phyloP scores from a whole-genome alignment of 108 stramenopile genomes.

The Halocafeteria seosinensis region DNA sequence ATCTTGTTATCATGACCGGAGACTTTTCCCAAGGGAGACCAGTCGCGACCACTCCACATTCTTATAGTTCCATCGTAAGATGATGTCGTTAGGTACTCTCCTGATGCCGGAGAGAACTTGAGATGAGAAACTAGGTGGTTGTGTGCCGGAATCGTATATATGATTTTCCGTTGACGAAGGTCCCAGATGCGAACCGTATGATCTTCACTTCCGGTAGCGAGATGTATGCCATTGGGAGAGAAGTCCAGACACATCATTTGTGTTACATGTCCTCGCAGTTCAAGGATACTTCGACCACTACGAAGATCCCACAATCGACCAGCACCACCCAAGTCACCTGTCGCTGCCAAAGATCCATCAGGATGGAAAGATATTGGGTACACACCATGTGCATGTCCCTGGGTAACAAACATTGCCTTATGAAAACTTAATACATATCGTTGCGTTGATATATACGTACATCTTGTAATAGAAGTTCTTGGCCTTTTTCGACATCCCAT shows the following conservation, averaged over 20 bases:
- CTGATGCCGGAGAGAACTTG: constrained; percentile 43
- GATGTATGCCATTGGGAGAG: constrained; percentile 69
- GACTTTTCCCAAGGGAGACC: constrained; percentile 48
- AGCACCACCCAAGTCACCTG: constrained; percentile 79
- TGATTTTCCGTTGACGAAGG: constrained; percentile 51
- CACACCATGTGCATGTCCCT: constrained; percentile 64
- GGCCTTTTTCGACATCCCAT: constrained; percentile 81
- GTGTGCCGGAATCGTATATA: constrained; percentile 77
- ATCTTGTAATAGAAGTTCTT: constrained; percentile 74
- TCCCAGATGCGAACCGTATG: constrained; percentile 84
- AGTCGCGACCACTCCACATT: constrained; percentile 65
- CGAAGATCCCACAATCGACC: constrained; percentile 87
- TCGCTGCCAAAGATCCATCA: constrained; percentile 72
- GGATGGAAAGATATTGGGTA: constrained; percentile 81
- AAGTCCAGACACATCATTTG: constrained; percentile 60
- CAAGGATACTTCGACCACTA: constrained; percentile 56
- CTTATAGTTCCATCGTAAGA: constrained; percentile 82
- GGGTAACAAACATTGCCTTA: too few species aligned
- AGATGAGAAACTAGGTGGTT: constrained; percentile 67
- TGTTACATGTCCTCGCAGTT: constrained; percentile 51
- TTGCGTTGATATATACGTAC: too few species aligned
- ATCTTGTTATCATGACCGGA: constrained; percentile 87
- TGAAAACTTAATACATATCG: too few species aligned
- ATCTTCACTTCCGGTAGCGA: constrained; percentile 81
- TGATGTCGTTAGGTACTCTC: constrained; percentile 63